Conservation (phyloP, 2,329 filamentous ascomycete species). For the Phialophora verrucosa region DNA sequence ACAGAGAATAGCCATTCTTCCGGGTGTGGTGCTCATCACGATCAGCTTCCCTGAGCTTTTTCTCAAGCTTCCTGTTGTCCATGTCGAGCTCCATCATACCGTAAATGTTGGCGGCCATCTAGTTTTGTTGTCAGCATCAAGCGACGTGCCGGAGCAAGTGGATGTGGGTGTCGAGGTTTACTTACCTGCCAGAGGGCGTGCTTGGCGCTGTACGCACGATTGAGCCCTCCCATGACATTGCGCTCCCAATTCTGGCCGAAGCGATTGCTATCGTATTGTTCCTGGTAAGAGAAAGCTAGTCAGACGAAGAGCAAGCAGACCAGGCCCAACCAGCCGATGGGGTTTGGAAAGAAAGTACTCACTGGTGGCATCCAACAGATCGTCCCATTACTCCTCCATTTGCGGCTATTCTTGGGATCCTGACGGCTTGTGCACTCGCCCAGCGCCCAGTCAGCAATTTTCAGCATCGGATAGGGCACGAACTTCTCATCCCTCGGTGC, state of each 20-base stretch:
- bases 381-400: constrained; percentile 27
- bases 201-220: constrained; percentile 25
- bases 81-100: constrained; percentile 27
- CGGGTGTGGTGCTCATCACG: constrained; percentile 13
- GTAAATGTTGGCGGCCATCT: constrained; percentile 29
- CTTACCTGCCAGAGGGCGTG: constrained; percentile 30
- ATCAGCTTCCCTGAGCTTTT: constrained; percentile 13
- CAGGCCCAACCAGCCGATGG: not conserved
- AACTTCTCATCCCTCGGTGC: constrained; percentile 7
- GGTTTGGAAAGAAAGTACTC: constrained; percentile 3
- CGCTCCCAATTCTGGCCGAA: constrained; percentile 26
- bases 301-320: not conserved
- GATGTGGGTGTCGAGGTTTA: not conserved
- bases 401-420: constrained; percentile 24
- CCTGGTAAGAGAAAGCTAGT: constrained; percentile 6
- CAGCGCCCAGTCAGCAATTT: constrained; percentile 31
- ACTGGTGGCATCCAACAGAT: constrained; percentile 31
- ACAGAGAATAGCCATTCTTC: constrained; percentile 22
- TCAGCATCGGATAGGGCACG: constrained; percentile 29
- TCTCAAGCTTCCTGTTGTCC: constrained; percentile 23
- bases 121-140: constrained; percentile 3
- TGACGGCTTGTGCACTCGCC: constrained; percentile 27
- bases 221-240: constrained; percentile 15
- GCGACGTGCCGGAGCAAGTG: not conserved
- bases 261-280: constrained; percentile 25